Evolutionary conservation across 1,284 basidiomycete species (phyloP), one percentile per base, ranked within the genome.

Genomic region (Microbotryum silenes-acaulis): DNA sequence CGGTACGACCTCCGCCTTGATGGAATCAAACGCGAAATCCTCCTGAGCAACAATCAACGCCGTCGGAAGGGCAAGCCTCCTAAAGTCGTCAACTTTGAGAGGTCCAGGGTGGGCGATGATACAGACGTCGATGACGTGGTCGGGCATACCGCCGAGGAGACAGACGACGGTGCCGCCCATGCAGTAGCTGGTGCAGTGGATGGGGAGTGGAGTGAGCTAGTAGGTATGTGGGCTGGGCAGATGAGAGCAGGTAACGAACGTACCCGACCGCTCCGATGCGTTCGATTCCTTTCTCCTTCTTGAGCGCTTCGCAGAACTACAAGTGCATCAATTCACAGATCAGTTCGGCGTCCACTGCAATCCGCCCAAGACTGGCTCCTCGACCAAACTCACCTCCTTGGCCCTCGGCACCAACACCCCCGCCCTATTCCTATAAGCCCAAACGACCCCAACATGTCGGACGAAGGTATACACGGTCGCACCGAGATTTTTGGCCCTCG

Each of bases 201-300:
- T 9, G 6, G 12, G 6, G 54, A 14, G 25, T 10, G 14, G 25
- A 20, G 42, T 55, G 20, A 44, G 6, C 21, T 14, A 20, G 23
- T 14, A 20, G 23, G 42, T 29, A 23, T 16, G 25, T 37, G 27
- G 37, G 44, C 18, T 31, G 21, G 47, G 10, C 6, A 49, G n/a
- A 21, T 33, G 29, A 52, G 16, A 2, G 59, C 31, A 31, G 31
- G 31, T 10, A 31, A 31, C 31, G 31, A 20, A 29, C 37, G 37
- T 6, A 62, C 56, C 61, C 61, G 16, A 54, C 51, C n/a, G 48
- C 50, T 7, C 54, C 61, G 27, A 63, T n/a, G 20, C 47, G 33
- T 3, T 44, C 33, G 37, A 50, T 21, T 10, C 54, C 61, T 5
- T 45, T 44, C 6, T 59, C 42, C 21, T 49, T 42, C 27, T 56